Percentiles rank a stretch among this genome's conserved stretches.
Conservation (phyloP, 2,329 filamentous ascomycete genomes). For the Tolypocladium nubicola region DNA sequence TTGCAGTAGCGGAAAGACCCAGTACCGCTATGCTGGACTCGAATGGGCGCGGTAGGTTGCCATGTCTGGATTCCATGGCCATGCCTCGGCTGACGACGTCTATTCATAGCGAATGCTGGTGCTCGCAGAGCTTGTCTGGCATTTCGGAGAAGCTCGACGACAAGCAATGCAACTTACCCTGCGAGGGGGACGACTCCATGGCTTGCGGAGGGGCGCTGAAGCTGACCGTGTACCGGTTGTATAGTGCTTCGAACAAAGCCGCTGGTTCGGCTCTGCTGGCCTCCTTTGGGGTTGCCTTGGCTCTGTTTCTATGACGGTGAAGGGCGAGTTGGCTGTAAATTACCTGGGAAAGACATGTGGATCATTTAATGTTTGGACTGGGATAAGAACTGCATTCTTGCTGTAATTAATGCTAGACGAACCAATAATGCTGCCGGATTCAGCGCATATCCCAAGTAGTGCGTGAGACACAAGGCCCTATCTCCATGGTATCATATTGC, state of each 20-base stretch:
- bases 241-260: constrained; percentile 2
- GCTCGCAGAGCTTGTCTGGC: constrained; percentile 36
- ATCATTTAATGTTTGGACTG: background rate
- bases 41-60: constrained; percentile 36
- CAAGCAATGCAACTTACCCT: constrained; percentile 37
- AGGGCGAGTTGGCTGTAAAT: background rate
- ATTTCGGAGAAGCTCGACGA: constrained; percentile 37
- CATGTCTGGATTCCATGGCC: background rate
- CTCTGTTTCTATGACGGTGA: background rate
- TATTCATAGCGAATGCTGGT: constrained; percentile 47
- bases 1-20: constrained; percentile 28
- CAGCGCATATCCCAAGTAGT: background rate
- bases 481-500: background rate
- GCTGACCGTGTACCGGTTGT: constrained; percentile 32
- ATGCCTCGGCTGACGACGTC: background rate
- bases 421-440: background rate
- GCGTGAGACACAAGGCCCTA: background rate
- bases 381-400: background rate
- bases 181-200: constrained; percentile 39
- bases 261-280: background rate
- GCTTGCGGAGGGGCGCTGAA: constrained; percentile 44
- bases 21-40: constrained; percentile 40
- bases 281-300: background rate
- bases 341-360: background rate
- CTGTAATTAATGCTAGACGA: background rate